Base-by-base conservation (phyloP, 176 grass and related monocot species). In the Oryza brachyantha region DNA sequence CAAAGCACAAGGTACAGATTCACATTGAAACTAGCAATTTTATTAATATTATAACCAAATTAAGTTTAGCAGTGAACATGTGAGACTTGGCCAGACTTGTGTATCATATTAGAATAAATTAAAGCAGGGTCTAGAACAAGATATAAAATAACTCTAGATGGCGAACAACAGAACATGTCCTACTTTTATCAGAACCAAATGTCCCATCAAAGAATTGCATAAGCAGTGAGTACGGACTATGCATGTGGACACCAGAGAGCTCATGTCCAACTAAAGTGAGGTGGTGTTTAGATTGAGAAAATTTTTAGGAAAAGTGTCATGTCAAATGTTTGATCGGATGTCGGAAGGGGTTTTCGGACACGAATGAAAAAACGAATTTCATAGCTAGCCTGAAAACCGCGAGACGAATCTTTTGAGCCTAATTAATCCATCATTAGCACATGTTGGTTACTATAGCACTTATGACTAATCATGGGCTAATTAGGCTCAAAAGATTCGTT, bases 211-310 rank as follows among this genome's bases (percentile, higher is more conserved):
- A 83, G 13, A 66, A 42, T 62, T 61, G 29, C 22, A 67, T 48
- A 5, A 76, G 46, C 27, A 77, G 36, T 48, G 60, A 24, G 6
- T 55, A 71, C 84, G 77, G 57, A 85, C 8, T 36, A 71, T 27
- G 59, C 35, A 60, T 54, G 70, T 34, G 6, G 77, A 65, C 72
- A 61, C 38, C 72, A 84, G 13, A 54, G 62, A 74, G 26, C 35
- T 35, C 25, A 36, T 1, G 76, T 76, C 16, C 28, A 80, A 54
- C 57, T 74, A 0, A 61, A 62, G 32, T 37, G 22, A n/a, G n/a
- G n/a, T n/a, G n/a, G n/a, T n/a, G n/a, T n/a, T n/a, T n/a, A n/a
- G n/a, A n/a, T n/a, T n/a, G n/a, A n/a, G n/a, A n/a, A n/a, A n/a
- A n/a, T n/a, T n/a, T n/a, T n/a, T n/a, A n/a, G n/a, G n/a, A n/a